Percentiles rank a stretch among this genome's conserved stretches.
These are phyloP conservation scores for Tetrahymena elliotti DNA, from an alignment of 73 alveolate genomes.

Conservation along the genomic window DNA sequence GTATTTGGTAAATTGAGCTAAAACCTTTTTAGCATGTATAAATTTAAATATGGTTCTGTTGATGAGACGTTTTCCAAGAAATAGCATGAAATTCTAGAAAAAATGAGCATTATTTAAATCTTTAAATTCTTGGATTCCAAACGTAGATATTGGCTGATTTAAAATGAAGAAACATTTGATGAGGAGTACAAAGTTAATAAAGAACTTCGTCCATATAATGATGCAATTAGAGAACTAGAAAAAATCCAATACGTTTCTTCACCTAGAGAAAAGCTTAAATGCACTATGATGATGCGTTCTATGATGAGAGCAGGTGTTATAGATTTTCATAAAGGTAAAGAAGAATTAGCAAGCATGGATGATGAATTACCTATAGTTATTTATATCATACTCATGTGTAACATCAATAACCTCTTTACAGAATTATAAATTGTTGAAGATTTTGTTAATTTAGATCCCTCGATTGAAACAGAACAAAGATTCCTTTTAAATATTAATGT, in stretches of 20 bases:
- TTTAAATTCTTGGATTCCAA: slow-evolving; percentile 12
- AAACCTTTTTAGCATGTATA: neutral
- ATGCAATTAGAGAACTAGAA: slow-evolving; percentile 7
- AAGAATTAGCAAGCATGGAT: slow-evolving; percentile 36
- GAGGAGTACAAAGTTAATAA: neutral
- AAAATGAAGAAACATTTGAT: neutral
- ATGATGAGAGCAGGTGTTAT: slow-evolving; percentile 20
- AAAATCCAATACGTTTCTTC: neutral
- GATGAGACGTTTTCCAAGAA: neutral
- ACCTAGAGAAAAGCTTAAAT: slow-evolving; percentile 18
- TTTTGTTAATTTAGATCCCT: slow-evolving; percentile 3
- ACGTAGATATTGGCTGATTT: neutral
- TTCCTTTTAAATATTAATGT: slow-evolving; percentile 11
- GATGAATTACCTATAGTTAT: slow-evolving; percentile 39
- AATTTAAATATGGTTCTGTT: neutral
- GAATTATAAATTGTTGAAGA: slow-evolving; percentile 20
- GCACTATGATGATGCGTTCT: neutral
- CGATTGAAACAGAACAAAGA: slow-evolving; percentile 25
- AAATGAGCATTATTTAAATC: neutral
- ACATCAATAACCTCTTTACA: slow-evolving; percentile 17
- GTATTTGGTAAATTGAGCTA: neutral
- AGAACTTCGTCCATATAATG: slow-evolving; percentile 1
- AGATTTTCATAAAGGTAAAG: slow-evolving; percentile 21
- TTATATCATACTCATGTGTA: slow-evolving; percentile 7
- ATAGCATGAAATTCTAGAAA: neutral